Evolutionary conservation across 441 rosid species (phyloP), one percentile per base, ranked within the genome.

Genomic region (Adansonia rubrostipa): DNA sequence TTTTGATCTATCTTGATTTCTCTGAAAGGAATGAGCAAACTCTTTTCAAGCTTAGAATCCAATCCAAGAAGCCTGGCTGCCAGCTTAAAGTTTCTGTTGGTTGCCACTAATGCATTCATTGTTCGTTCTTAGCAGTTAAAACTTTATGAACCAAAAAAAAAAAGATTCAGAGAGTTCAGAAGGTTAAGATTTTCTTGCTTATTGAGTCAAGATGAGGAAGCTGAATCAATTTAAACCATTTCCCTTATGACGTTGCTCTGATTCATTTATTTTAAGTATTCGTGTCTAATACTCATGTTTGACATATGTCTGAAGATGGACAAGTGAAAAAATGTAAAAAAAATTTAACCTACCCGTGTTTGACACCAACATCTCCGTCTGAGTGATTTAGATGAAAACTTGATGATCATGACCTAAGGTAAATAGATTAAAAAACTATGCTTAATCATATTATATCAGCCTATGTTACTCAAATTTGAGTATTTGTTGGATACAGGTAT

Each of bases 51-150:
- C 88, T 89, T 93, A n/a, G 98, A 92, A 84, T 93, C 96, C 75
- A 93, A 84, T 24, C 96, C 90, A 81, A 93, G 83, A 80, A 92
- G 95, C 89, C 87, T 81, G 19, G 95, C 86, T 48, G 98, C 98
- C 7, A 86, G 88, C 87, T 86, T 92, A 79, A 93, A 93, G 83
- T 93, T 93, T 82, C 98, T 88, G 86, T 90, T 93, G 19, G 98
- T 93, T 62, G 98, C 98, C 36, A 81, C 95, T 85, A 93, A 78
- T 4, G 98, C 98, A 80, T 93, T 93, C 98, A 92, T 93, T 79
- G 76, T 51, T 78, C 45, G 28, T 82, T 65, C 79, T 77, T n/a
- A 42, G 68, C 19, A 63, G 42, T 44, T 17, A 58, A 10, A 14
- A 56, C 78, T 80, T 48, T 81, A 71, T 71, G 47, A 78, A 67